phyloP scores from a whole-genome alignment of 2,329 filamentous ascomycete genomes.

The Sporothrix euskadiensis region DNA sequence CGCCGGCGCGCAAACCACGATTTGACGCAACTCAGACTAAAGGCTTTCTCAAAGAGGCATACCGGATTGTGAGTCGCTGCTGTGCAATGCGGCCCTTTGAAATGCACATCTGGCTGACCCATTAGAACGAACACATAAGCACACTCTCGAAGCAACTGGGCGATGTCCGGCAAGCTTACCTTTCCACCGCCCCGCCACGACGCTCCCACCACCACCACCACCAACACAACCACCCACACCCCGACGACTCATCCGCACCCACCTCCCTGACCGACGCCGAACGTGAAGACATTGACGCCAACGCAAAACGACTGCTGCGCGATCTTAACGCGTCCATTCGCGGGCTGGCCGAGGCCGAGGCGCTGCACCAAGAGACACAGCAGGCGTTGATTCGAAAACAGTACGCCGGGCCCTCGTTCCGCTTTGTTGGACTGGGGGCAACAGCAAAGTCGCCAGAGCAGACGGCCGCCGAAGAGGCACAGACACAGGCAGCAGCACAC shows the following conservation, averaged over 20 bases:
- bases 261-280: constrained; percentile 74
- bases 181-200: constrained; percentile 73
- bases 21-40: constrained; percentile 63
- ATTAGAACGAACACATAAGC: constrained; percentile 78
- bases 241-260: constrained; percentile 43
- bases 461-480: constrained; percentile 67
- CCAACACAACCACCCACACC: constrained; percentile 43
- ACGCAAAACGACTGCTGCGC: constrained; percentile 80
- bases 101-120: not conserved
- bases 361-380: constrained; percentile 75
- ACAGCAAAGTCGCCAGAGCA: constrained; percentile 63
- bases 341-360: constrained; percentile 77
- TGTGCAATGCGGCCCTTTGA: too few relatives aligned
- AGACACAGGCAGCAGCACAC: constrained; percentile 66
- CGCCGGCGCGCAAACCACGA: constrained; percentile 34
- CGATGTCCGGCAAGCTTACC: constrained; percentile 84
- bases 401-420: constrained; percentile 40
- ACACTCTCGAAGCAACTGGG: constrained; percentile 78
- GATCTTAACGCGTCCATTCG: constrained; percentile 81
- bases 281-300: constrained; percentile 81
- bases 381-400: constrained; percentile 70
- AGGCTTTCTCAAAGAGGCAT: constrained; percentile 90
- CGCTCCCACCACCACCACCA: constrained; percentile 51
- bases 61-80: constrained; percentile 70
- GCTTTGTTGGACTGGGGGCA: constrained; percentile 42